phyloP scores from a whole-genome alignment of 306 rosid genomes.

The Cicer bijugum region DNA sequence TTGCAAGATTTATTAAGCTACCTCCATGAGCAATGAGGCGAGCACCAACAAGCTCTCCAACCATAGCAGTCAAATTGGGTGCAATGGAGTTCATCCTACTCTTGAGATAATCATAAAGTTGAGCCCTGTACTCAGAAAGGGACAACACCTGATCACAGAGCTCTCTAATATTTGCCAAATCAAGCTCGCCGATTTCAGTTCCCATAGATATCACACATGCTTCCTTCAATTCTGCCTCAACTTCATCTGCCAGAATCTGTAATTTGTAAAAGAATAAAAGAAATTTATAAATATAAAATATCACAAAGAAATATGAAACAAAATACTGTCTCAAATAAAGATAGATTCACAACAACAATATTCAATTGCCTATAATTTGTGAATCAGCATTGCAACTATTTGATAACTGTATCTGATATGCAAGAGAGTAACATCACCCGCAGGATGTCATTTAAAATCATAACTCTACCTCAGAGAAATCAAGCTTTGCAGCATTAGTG shows the following conservation, averaged over 20 bases:
- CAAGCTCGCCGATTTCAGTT: conserved; percentile 94
- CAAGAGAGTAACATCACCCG: background rate
- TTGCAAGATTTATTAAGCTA: conserved; percentile 87
- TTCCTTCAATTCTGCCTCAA: conserved; percentile 81
- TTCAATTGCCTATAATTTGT: background rate
- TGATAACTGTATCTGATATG: background rate
- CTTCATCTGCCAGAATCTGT: conserved; percentile 78
- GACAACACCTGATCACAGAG: conserved; percentile 94
- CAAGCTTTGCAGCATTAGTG: conserved; percentile 76
- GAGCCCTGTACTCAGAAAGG: conserved; percentile 88
- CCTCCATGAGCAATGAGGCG: conserved; percentile 98
- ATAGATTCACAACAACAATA: too few species aligned
- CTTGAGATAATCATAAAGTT: conserved; percentile 81
- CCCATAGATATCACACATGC: conserved; percentile 93
- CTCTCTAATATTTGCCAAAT: conserved; percentile 74
- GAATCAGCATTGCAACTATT: background rate
- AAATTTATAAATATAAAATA: background rate
- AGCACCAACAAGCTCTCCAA: conserved; percentile 97
- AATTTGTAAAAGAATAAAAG: conserved; percentile 5
- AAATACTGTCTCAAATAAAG: too few species aligned
- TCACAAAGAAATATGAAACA: background rate
- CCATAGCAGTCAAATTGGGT: conserved; percentile 90
- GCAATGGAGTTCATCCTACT: conserved; percentile 93
- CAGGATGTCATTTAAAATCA: background rate
- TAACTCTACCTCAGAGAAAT: conserved; percentile 80